Base-by-base conservation (phyloP, 2,329 filamentous ascomycete species). In the Colletotrichum coccodes region DNA sequence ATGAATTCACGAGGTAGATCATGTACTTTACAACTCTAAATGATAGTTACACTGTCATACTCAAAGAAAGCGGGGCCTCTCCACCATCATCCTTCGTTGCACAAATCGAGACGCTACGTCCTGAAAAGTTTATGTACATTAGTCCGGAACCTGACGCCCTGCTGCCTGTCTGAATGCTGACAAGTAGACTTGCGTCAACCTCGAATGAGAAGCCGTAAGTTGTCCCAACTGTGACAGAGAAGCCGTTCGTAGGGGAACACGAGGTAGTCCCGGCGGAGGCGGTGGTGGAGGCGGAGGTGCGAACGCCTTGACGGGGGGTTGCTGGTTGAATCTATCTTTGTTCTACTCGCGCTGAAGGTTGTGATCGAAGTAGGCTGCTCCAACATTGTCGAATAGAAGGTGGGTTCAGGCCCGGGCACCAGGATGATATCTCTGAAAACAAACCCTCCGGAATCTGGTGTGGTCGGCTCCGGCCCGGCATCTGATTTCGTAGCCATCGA, bases 191-290 rank as follows among this genome's bases (percentile, higher is more conserved):
- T 12, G 54, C 21, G 54, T 28, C 34, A 3, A 58, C 54, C n/a
- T 58, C 54, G 38, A 58, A 58, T 18, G 54, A 58, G 26, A 58
- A 58, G 23, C 54, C 54, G 5, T 58, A 58, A 1, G 54, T 58
- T 9, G 26, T 44, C 26, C 54, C 54, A 7, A 16, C 54, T 30
- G 38, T 32, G 6, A 21, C 38, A 30, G n/a, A 16, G 18, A 58
- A 58, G 18, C 12, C 38, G 23, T 44, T 32, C 8, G 38, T 58
- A 16, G 36, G 54, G 34, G 30, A 44, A 8, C 54, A 58, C 26
- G 54, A 23, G 4, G 26, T 28, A 44, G 36, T 58, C 30, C 54
- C 54, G 54, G 34, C 8, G 52, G 52, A 3, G 52, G 52, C 21
- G 52, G 34, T 11, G 52, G 21, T 2, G 52, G 52, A 4, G n/a